Conservation (phyloP, 805 yeast species). For the Monosporozyma aerobia region DNA sequence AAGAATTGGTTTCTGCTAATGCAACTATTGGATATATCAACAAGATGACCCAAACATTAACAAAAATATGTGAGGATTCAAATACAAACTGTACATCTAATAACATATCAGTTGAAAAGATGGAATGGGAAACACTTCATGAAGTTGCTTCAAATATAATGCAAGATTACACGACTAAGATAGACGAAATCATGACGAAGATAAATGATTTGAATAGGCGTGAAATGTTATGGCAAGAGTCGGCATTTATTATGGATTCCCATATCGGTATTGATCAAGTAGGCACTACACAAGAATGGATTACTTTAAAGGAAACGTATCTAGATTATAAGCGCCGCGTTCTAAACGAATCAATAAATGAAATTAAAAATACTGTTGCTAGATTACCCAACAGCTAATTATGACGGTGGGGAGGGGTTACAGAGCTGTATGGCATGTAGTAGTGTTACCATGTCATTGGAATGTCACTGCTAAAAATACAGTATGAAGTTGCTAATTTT, state of each 20-base stretch:
- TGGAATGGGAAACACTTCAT: conserved; percentile 27
- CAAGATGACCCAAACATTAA: conserved; percentile 1
- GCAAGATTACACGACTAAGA: conserved; percentile 23
- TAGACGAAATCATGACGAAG: conserved; percentile 16
- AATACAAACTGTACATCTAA: not conserved
- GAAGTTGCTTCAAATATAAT: conserved; percentile 23
- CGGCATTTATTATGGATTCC: conserved; percentile 26
- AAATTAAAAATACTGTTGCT: conserved; percentile 22
- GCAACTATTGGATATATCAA: not conserved
- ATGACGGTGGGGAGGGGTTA: not conserved
- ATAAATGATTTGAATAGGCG: conserved; percentile 19
- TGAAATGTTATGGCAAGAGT: conserved; percentile 28
- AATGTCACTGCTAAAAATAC: not conserved
- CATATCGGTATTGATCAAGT: conserved; percentile 23
- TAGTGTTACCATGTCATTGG: too few relatives aligned
- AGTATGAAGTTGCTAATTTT: not conserved
- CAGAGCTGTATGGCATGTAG: too few relatives aligned
- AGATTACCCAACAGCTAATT: conserved; percentile 7
- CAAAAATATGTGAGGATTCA: conserved; percentile 4
- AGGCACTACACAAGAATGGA: conserved; percentile 24
- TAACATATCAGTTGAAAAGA: conserved; percentile 4
- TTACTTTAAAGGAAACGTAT: conserved; percentile 18
- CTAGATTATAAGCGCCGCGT: conserved; percentile 16
- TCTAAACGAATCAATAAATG: conserved; percentile 19
- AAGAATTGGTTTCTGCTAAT: not conserved